phyloP scores from a whole-genome alignment of 345 rosid genomes.

The Euclidium syriacum region DNA sequence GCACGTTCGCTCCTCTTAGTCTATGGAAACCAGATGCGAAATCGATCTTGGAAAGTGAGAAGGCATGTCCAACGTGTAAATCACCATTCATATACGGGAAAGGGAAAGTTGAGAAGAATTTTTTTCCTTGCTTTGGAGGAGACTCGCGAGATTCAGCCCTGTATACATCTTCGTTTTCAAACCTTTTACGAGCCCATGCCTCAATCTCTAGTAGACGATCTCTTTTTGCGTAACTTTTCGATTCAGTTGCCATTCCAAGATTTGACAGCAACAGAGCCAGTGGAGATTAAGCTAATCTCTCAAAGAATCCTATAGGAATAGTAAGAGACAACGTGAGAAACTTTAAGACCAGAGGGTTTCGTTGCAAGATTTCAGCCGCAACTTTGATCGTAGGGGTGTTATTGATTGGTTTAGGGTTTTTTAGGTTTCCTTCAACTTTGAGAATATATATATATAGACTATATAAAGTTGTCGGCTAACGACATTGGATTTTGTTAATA shows the following conservation, averaged over 20 bases:
- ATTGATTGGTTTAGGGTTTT: too few species aligned
- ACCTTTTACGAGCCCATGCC: conserved; percentile 40
- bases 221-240: conserved; percentile 71
- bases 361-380: too few species aligned
- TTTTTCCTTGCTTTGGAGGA: conserved; percentile 50
- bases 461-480: too few species aligned
- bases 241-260: conserved; percentile 71
- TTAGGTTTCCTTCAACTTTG: too few species aligned
- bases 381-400: too few species aligned
- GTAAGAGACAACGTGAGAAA: too few species aligned
- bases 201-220: conserved; percentile 71
- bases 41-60: conserved; percentile 74
- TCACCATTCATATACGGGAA: conserved; percentile 84
- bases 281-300: too few species aligned
- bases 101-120: conserved; percentile 75
- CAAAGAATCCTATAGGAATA: too few species aligned
- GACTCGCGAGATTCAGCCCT: conserved; percentile 51
- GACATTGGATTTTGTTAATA: too few species aligned
- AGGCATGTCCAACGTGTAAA: conserved; percentile 78
- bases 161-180: conserved; percentile 69
- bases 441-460: too few species aligned
- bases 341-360: too few species aligned
- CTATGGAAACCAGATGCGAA: conserved; percentile 91
- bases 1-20: conserved; percentile 78
- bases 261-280: too few species aligned